Base-by-base conservation (phyloP, 2,329 filamentous ascomycete species). In the Pestalotiopsis sp. region DNA sequence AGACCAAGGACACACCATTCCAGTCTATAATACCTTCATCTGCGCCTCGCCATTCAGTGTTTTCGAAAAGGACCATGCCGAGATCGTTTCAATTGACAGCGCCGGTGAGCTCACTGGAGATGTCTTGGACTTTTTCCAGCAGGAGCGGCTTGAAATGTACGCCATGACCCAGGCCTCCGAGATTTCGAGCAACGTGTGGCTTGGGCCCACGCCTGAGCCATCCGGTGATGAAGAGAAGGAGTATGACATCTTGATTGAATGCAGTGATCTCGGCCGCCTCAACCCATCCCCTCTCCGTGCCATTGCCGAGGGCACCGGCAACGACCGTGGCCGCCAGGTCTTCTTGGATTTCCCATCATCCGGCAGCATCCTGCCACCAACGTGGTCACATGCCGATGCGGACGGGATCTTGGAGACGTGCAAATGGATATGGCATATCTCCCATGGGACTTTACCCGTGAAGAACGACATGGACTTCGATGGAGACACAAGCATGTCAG, bases 101-200 rank as follows among this genome's bases (percentile, higher is more conserved):
- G 80, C 85, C 39, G 94, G 94, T 11, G 85, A 86, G 56, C 82
- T 91, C 74, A 97, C 93, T 0, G 93, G 93, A 36, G 88, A 91
- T 20, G 90, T 96, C 27, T 86, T 97, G 75, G 95, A 98, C 79
- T 96, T 99, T 78, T 93, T 93, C 77, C 91, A 93, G 73, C 93
- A 94, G 83, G 96, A 99, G 80, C 88, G 95, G 68, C 81, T 89
- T 64, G 96, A 99, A 82, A 98, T 99, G 95, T 94, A 93, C 79
- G 87, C 87, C 69, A 98, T 98, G 95, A 95, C 95, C 12, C 90
- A 90, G 74, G 92, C 95, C 3, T 94, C 94, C 0, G 93, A 97
- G 79, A 97, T 98, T 71, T 91, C 93, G 66, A 87, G 89, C 72
- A 98, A 98, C 77, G 93, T 98, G 31, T 98, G 92, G 88, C 85